Percentiles rank a stretch among this genome's conserved stretches.
These are phyloP conservation scores for Ophiosphaerella narmari DNA, from an alignment of 2,329 filamentous ascomycete species.

Conservation along the genomic window DNA sequence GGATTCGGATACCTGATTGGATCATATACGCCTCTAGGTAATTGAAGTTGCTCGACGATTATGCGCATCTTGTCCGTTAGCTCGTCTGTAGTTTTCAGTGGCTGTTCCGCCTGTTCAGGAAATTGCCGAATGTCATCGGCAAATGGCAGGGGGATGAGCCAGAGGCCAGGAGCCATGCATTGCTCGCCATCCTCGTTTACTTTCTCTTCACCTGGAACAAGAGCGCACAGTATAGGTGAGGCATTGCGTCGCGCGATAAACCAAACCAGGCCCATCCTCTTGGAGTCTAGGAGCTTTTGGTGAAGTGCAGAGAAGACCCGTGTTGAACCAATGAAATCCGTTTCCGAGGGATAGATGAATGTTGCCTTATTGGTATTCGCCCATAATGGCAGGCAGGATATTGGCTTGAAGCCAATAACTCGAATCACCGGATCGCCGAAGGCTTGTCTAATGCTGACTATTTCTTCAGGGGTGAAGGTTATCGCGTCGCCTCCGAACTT, in stretches of 20 bases:
- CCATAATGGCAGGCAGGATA: constrained; percentile 76
- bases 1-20: constrained; percentile 90
- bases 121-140: constrained; percentile 83
- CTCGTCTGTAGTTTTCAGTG: constrained; percentile 59
- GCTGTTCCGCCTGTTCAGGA: constrained; percentile 63
- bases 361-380: constrained; percentile 82
- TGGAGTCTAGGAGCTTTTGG: constrained; percentile 77
- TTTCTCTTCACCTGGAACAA: constrained; percentile 74
- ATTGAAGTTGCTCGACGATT: constrained; percentile 82
- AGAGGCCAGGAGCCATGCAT: constrained; percentile 79
- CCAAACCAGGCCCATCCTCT: constrained; percentile 88
- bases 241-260: constrained; percentile 82
- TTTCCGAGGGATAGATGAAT: constrained; percentile 93
- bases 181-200: constrained; percentile 68
- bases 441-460: constrained; percentile 69
- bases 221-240: constrained; percentile 76
- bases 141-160: constrained; percentile 86
- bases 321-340: constrained; percentile 86
- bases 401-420: constrained; percentile 91
- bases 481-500: constrained; percentile 94
- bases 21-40: constrained; percentile 84
- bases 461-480: constrained; percentile 82
- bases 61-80: constrained; percentile 81
- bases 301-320: constrained; percentile 91
- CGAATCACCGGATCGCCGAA: constrained; percentile 84